A percentile compares a stretch with the other conserved stretches of the same genome.
Evolutionary conservation across 768 basidiomycete genomes (phyloP).

Genomic region (Mycena rebaudengoi): DNA sequence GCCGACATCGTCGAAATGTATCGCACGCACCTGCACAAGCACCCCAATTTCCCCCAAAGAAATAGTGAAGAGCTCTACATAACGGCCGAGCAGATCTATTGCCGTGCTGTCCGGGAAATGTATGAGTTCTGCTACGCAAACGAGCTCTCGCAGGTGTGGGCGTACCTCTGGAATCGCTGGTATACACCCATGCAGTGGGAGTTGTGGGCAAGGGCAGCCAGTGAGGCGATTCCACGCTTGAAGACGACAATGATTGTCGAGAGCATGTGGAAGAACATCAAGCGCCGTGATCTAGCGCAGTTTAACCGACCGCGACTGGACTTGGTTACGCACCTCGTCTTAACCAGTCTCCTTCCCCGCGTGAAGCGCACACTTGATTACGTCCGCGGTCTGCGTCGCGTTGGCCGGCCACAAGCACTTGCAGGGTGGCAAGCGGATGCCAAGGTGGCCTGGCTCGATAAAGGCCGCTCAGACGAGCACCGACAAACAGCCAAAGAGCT

Average conservation of each 20-base stretch:
- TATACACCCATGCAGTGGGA: background rate
- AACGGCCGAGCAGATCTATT: background rate
- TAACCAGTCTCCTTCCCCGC: conserved; percentile 15
- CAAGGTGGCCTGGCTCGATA: conserved; percentile 26
- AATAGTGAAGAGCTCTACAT: background rate
- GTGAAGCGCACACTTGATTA: conserved; percentile 21
- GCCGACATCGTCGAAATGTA: conserved; percentile 23
- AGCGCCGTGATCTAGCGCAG: conserved; percentile 31
- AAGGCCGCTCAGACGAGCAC: conserved; percentile 25
- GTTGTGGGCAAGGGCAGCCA: background rate
- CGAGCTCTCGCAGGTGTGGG: background rate
- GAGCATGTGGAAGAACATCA: conserved; percentile 32
- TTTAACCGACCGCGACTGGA: conserved; percentile 31
- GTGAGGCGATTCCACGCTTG: background rate
- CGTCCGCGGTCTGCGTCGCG: conserved; percentile 19
- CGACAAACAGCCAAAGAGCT: conserved; percentile 28
- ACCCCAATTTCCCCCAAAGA: conserved; percentile 26
- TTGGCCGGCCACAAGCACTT: conserved; percentile 25
- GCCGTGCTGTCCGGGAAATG: background rate
- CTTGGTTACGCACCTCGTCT: conserved; percentile 25
- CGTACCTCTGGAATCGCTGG: conserved; percentile 3
- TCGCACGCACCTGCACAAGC: conserved; percentile 28
- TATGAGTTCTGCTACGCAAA: background rate
- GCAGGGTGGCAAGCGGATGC: conserved; percentile 30
- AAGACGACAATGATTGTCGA: conserved; percentile 39